These are phyloP conservation scores for Kandelia obovata DNA, from an alignment of 345 rosid genomes.

Conservation along the genomic window DNA sequence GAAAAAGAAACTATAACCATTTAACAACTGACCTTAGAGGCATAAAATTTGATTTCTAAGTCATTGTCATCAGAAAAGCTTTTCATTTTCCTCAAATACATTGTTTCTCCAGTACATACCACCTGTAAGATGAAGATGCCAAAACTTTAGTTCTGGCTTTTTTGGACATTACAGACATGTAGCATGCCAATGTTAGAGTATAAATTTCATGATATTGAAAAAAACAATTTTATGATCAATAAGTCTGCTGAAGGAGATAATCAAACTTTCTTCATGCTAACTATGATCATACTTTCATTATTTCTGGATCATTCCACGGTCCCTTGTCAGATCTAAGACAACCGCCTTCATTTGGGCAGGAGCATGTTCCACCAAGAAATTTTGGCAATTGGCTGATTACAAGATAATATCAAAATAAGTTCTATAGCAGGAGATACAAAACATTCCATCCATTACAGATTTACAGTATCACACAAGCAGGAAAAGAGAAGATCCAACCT, in stretches of 20 bases:
- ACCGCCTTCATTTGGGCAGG: conserved; percentile 73
- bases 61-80: conserved; percentile 51
- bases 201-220: conserved; percentile 1
- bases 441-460: neutral
- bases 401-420: neutral
- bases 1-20: conserved; percentile 17
- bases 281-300: conserved; percentile 64
- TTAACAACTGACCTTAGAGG: conserved; percentile 48
- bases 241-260: neutral
- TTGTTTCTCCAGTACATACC: conserved; percentile 56
- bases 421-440: neutral
- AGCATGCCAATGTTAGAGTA: neutral
- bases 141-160: conserved; percentile 29
- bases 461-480: neutral
- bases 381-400: neutral
- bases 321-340: conserved; percentile 81
- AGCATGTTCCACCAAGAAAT: conserved; percentile 75
- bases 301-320: conserved; percentile 83
- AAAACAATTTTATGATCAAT: conserved; percentile 2
- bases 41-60: conserved; percentile 38
- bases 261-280: conserved; percentile 2
- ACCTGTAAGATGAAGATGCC: conserved; percentile 43
- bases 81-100: conserved; percentile 44
- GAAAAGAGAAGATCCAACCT: conserved; percentile 44
- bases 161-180: conserved; percentile 6